These are phyloP conservation scores for Fusarium goolgardi DNA, from an alignment of 2,329 filamentous ascomycete species.

Conservation along the genomic window DNA sequence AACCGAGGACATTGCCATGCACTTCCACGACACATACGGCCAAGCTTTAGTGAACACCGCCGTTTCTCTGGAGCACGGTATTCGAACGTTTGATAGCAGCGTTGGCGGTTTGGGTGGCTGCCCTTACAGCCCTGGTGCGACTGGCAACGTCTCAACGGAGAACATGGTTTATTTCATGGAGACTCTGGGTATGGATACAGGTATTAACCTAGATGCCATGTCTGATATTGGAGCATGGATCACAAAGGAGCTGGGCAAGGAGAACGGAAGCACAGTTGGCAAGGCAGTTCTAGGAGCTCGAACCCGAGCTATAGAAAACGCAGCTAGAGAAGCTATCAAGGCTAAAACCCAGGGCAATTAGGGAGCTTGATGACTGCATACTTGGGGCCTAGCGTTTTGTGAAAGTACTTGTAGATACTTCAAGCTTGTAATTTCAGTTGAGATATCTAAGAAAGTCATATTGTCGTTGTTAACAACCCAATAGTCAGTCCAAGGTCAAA, in stretches of 20 bases:
- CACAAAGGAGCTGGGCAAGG: constrained; percentile 69
- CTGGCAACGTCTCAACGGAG: constrained; percentile 87
- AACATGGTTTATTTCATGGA: constrained; percentile 84
- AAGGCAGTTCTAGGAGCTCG: constrained; percentile 69
- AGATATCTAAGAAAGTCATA: not conserved
- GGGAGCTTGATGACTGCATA: constrained; percentile 5
- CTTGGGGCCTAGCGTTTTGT: not conserved
- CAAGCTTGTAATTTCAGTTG: not conserved
- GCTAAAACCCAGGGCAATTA: not conserved
- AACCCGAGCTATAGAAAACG: constrained; percentile 45
- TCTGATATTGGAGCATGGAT: constrained; percentile 80
- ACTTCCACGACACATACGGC: constrained; percentile 91
- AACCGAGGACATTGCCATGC: constrained; percentile 78
- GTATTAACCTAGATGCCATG: constrained; percentile 75
- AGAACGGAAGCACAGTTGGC: constrained; percentile 74
- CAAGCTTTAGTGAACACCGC: constrained; percentile 86
- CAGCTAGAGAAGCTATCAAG: constrained; percentile 31
- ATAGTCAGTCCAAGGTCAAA: not conserved
- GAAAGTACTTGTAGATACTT: not conserved
- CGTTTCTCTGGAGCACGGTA: constrained; percentile 79
- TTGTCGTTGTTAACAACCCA: not conserved
- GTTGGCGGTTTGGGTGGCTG: constrained; percentile 86
- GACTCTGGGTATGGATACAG: constrained; percentile 78
- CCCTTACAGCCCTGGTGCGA: constrained; percentile 86
- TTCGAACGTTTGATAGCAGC: constrained; percentile 82